These are phyloP conservation scores for Schizothecium vesticola DNA, from an alignment of 495 filamentous ascomycete genomes.

Conservation along the genomic window DNA sequence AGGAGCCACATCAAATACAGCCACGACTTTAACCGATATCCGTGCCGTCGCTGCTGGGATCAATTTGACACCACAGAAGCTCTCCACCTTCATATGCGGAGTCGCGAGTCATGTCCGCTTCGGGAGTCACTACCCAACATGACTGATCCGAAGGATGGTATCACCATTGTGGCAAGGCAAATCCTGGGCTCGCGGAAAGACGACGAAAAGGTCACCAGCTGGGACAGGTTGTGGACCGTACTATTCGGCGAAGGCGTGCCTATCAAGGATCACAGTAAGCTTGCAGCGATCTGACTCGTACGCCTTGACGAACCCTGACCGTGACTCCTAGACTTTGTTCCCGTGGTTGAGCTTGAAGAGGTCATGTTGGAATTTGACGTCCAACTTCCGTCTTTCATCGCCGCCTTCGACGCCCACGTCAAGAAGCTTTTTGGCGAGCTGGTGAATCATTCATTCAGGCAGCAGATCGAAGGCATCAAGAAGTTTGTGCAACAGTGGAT, in stretches of 20 bases:
- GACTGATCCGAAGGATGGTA: background rate
- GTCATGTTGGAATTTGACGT: background rate
- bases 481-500: background rate
- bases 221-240: background rate
- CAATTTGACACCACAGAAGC: background rate
- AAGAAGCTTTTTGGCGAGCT: background rate
- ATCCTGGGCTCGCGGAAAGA: background rate
- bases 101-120: background rate
- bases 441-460: background rate
- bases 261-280: background rate
- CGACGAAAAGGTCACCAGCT: background rate
- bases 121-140: background rate
- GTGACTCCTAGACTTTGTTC: background rate
- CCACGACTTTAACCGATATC: background rate
- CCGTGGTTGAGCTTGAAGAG: background rate
- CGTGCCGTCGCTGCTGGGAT: background rate
- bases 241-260: background rate
- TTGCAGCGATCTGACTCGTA: too few species aligned
- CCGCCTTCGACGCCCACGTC: background rate
- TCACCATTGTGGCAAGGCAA: background rate
- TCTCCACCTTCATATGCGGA: background rate
- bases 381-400: background rate
- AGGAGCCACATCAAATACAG: background rate
- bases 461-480: background rate
- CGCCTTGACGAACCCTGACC: too few species aligned